Base-by-base conservation (phyloP, 768 basidiomycete species). In the Boletus rubroflammeus region DNA sequence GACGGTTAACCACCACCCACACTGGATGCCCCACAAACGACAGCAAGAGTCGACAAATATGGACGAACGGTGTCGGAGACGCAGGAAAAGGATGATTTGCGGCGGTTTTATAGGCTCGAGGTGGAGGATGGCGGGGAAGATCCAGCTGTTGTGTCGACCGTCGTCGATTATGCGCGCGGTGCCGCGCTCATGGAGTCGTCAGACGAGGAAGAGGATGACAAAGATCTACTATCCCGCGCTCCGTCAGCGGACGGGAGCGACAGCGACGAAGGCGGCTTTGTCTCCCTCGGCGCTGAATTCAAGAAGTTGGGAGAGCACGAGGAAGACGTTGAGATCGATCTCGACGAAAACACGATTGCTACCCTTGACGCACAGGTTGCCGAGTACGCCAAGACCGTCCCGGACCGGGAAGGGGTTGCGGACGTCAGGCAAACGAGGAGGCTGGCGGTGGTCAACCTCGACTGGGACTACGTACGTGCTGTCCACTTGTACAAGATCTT, bases 381-480 rank as follows among this genome's bases (percentile, higher is more conserved):
- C 23, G 81, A 74, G 17, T 88, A 86, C 56, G 68, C 77, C 35
- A 72, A 81, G 60, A 63, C 67, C 19, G 68, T 73, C 3, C 79
- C 82, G 50, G 76, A 78, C 10, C 77, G 78, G 23, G 74, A 76
- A 3, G 73, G 70, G 64, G 65, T 5, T 68, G 60, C 75, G 2
- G 77, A 73, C 9, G 70, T 75, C 10, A 69, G 75, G 44, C 69
- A 63, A 10, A 93, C 93, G 2, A 78, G 74, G 51, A 80, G 96
- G 23, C 67, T 99, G 7, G 97, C 96, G 0, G 81, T 88, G 42
- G 96, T 98, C 59, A 98, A 98, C 68, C 81, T 98, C 48, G 97
- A 99, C 72, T 99, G 97, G 97, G 97, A 98, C 69, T 82, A 98
- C 71, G 84, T 98, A 47, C 87, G 88, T 51, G 93, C 96, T 0